These are phyloP conservation scores for Galeopsis tetrahit DNA, from an alignment of 257 asterid species.

Conservation along the genomic window DNA sequence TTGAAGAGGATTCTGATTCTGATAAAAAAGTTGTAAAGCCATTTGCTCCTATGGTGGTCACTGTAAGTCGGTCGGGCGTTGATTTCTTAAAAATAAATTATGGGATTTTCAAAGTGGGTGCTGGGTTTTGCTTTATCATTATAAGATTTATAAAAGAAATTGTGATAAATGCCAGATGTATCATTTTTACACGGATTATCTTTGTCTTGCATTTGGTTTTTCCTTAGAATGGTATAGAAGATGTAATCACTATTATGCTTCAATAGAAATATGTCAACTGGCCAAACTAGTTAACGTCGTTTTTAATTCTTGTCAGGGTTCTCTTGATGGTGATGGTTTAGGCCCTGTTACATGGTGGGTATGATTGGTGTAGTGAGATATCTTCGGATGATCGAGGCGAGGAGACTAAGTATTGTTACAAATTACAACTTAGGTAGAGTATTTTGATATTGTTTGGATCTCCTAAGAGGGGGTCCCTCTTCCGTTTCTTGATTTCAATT, in stretches of 20 bases:
- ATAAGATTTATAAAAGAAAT: background rate
- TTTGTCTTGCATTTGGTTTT: background rate
- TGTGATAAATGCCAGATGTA: background rate
- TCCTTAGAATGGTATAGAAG: background rate
- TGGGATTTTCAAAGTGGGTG: slow-evolving; percentile 15
- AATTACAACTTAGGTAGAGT: background rate
- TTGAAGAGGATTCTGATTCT: slow-evolving; percentile 20
- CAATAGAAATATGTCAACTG: too few species aligned
- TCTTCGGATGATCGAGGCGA: background rate
- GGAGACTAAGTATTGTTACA: background rate
- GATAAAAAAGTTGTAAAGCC: slow-evolving; percentile 39
- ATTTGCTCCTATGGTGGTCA: slow-evolving; percentile 61
- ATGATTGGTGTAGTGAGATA: background rate
- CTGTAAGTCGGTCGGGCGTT: slow-evolving; percentile 44
- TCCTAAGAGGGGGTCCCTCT: too few species aligned
- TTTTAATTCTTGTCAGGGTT: slow-evolving; percentile 53
- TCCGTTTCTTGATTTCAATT: too few species aligned
- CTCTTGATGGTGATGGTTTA: slow-evolving; percentile 81
- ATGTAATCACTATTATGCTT: too few species aligned
- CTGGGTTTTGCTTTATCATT: background rate
- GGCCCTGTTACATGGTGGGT: slow-evolving; percentile 89
- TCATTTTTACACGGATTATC: background rate
- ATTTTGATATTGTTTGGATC: background rate
- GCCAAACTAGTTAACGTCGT: background rate
- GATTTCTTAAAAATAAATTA: background rate